phyloP scores from a whole-genome alignment of 2,329 filamentous ascomycete genomes.

The Sclerotinia subarctica region DNA sequence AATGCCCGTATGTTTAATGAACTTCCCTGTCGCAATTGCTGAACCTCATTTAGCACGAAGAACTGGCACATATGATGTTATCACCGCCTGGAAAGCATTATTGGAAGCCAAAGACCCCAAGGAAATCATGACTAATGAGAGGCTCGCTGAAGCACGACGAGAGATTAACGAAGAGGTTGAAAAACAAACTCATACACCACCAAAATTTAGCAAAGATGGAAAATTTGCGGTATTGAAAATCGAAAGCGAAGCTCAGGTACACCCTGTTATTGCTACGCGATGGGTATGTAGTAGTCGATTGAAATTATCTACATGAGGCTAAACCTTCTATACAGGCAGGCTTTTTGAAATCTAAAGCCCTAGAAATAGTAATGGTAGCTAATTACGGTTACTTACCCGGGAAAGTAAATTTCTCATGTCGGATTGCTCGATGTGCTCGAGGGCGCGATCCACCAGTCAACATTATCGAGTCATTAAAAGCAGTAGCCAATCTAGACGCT shows the following conservation, averaged over 20 bases:
- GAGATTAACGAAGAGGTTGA: conserved; percentile 62
- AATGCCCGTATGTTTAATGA: conserved; percentile 50
- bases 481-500: conserved; percentile 46
- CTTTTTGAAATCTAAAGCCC: conserved; percentile 53
- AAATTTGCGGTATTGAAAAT: conserved; percentile 63
- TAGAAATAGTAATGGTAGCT: conserved; percentile 63
- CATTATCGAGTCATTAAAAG: conserved; percentile 57
- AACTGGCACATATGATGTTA: conserved; percentile 58
- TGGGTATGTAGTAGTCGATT: conserved; percentile 43
- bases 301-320: not conserved
- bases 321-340: conserved; percentile 43
- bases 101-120: conserved; percentile 49
- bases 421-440: conserved; percentile 55
- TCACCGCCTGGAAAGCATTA: conserved; percentile 58
- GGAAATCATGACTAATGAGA: conserved; percentile 48
- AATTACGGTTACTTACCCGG: conserved; percentile 63
- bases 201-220: conserved; percentile 61
- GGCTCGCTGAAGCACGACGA: conserved; percentile 51
- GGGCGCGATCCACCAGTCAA: conserved; percentile 55
- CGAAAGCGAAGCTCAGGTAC: conserved; percentile 57
- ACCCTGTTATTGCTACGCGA: conserved; percentile 64
- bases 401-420: conserved; percentile 65
- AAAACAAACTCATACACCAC: conserved; percentile 57
- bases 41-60: conserved; percentile 44
- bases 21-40: not conserved